Percentiles rank a stretch among this genome's conserved stretches.
phyloP scores from a whole-genome alignment of 106 monocot genomes.

The Gastrodia elata region DNA sequence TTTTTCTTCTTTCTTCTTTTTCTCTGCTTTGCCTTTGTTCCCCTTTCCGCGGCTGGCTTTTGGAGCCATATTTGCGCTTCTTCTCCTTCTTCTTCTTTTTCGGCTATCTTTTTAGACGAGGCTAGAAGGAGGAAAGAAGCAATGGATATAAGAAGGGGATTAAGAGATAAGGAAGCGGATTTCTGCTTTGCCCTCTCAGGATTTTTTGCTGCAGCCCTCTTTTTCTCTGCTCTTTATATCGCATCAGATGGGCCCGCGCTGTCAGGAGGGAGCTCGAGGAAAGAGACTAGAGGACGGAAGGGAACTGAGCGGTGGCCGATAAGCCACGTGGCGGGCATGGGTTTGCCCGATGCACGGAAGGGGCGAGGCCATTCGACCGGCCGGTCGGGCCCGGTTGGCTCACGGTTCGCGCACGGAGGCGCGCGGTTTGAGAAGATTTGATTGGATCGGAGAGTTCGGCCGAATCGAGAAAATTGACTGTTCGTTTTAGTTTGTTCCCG shows the following conservation, averaged over 20 bases:
- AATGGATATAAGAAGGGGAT: not conserved
- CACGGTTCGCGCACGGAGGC: no score
- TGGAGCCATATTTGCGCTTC: slow-evolving; percentile 67
- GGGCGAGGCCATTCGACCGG: not conserved
- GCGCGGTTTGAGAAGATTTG: no score
- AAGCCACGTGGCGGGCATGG: not conserved
- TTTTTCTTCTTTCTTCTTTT: slow-evolving; percentile 86
- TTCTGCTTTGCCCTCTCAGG: slow-evolving; percentile 5
- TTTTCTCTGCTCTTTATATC: not conserved
- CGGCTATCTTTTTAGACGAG: not conserved
- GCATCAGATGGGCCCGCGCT: not conserved
- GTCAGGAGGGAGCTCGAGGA: not conserved
- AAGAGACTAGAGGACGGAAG: not conserved
- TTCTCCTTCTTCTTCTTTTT: not conserved
- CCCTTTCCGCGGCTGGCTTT: slow-evolving; percentile 49
- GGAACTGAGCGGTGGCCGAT: not conserved
- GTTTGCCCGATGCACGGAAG: not conserved
- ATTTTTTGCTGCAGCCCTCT: not conserved
- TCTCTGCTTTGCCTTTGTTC: slow-evolving; percentile 50
- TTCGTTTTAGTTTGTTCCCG: no score
- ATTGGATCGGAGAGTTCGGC: no score
- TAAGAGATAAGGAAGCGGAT: slow-evolving; percentile 2
- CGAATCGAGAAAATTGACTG: no score
- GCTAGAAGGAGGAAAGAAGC: slow-evolving; percentile 9
- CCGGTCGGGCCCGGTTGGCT: no score